Base-by-base conservation (phyloP, 2,329 filamentous ascomycete species). In the Alternaria burnsii region DNA sequence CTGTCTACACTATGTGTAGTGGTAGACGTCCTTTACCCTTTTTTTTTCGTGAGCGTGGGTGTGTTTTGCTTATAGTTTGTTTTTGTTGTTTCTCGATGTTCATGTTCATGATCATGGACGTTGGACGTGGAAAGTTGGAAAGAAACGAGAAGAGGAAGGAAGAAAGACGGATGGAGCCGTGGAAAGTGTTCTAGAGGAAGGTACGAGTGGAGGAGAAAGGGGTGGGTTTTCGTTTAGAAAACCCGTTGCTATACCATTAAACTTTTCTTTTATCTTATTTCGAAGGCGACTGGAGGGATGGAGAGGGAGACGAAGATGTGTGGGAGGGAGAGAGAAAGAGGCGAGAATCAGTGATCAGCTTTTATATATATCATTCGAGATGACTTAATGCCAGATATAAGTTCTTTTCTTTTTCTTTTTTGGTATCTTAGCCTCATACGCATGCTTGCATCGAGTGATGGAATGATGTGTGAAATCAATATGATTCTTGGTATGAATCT, bases 371-470 rank as follows among this genome's bases (percentile, higher is more conserved):
- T 54, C 18, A 43, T 43, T 32, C 12, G 51, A 44, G 38, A 42
- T 30, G 51, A 43, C 50, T 26, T 52, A 41, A 52, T 52, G 50
- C 50, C 34, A 38, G 50, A 38, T 22, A 38, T 22, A 41, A 41
- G 50, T 38, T 52, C 22, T 10, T 41, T 30, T 40, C 8, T n/a
- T 38, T 34, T 7, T 32, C 30, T 32, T 32, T 12, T 10, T 32
- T 12, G 10, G 9, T 32, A 32, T 32, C 30, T 12, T 32, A 5
- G 11, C 2, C 11, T 32, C 24, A 26, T 5, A 26, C 24, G 28
- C 28, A 11, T 30, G 11, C 28, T 11, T 30, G 11, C 12, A 11
- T 30, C 28, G 28, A 30, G 28, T 11, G 28, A 5, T 30, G 28
- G 28, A 11, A 30, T 11, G 10, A 30, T 30, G 28, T 30, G 28